Base-by-base conservation (phyloP, 164 flowering plant genomes). In the Euptelea pleiosperma region DNA sequence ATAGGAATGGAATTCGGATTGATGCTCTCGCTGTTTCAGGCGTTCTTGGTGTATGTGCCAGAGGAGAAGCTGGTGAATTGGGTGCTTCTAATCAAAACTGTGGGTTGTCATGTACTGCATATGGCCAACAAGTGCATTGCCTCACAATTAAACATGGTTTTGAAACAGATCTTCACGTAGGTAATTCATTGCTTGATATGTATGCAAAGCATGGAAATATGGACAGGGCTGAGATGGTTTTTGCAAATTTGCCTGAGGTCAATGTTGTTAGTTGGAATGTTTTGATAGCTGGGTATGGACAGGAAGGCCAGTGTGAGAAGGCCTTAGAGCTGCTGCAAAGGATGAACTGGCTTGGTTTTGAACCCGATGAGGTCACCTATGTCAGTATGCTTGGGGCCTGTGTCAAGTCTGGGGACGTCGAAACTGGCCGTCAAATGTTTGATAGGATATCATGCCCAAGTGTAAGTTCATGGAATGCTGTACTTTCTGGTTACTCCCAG, bases 231-330 rank as follows among this genome's bases (percentile, higher is more conserved):
- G 95, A 81, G 71, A 64, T 63, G n/a, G n/a, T 83, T 45, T 82
- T 82, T 62, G 47, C 64, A 16, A 53, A 14, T 30, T 46, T 80
- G 69, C 56, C 64, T 0, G 63, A 77, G 58, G 45, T 62, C 2
- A 81, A 69, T 67, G 69, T 68, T 65, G 79, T 84, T 67, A 79
- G 89, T 12, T 87, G 87, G 87, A 87, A 87, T 69, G 63, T 87
- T 48, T 75, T 87, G 86, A 84, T 87, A 21, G 85, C 85, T 62
- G 90, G 94, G 34, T 87, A 73, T 78, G 90, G 86, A 30, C 71
- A 72, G 54, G 70, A 55, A 42, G 66, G 45, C 30, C 52, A 72
- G 35, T 62, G 55, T 43, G 62, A 70, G 36, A 84, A 68, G 61
- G 85, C 87, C 35, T 36, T 78, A 9, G 77, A 77, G 22, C 65